Evolutionary conservation across 2,329 filamentous ascomycete genomes (phyloP).

Genomic region (Blumeriella jaapii): DNA sequence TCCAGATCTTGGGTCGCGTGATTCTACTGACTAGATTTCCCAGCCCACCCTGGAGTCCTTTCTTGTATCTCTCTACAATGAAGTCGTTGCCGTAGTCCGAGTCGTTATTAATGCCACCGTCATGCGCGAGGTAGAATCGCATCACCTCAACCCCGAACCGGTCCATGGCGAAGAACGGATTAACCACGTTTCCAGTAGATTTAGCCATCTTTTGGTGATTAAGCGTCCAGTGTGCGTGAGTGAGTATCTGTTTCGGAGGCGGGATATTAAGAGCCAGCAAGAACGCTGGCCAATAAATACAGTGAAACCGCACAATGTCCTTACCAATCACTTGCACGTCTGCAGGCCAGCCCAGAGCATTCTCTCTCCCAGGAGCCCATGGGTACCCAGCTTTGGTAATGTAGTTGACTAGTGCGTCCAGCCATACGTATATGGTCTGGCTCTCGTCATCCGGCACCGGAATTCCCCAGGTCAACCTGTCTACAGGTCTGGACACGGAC

Average conservation of each 20-base stretch:
- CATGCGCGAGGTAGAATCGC: slow-evolving; percentile 77
- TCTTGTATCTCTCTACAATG: slow-evolving; percentile 69
- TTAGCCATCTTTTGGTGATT: slow-evolving; percentile 93
- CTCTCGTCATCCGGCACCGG: slow-evolving; percentile 70
- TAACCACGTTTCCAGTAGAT: slow-evolving; percentile 86
- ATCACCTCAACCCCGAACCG: slow-evolving; percentile 80
- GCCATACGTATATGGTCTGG: slow-evolving; percentile 97
- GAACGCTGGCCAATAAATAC: slow-evolving; percentile 95
- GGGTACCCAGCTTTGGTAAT: slow-evolving; percentile 81
- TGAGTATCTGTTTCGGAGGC: slow-evolving; percentile 66
- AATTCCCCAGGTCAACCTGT: slow-evolving; percentile 78
- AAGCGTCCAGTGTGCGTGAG: slow-evolving; percentile 93
- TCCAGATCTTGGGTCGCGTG: slow-evolving; percentile 57
- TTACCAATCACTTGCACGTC: slow-evolving; percentile 91
- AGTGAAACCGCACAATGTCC: slow-evolving; percentile 93
- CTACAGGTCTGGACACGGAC: slow-evolving; percentile 72
- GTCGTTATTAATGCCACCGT: slow-evolving; percentile 67
- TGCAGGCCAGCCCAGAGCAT: slow-evolving; percentile 68
- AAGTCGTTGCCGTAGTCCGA: slow-evolving; percentile 73
- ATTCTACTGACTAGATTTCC: slow-evolving; percentile 73
- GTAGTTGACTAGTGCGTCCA: slow-evolving; percentile 93
- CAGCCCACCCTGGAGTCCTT: slow-evolving; percentile 62
- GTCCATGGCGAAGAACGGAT: slow-evolving; percentile 83
- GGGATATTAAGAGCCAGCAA: slow-evolving; percentile 79
- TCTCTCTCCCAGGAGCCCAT: slow-evolving; percentile 54